phyloP scores from a whole-genome alignment of 2,329 filamentous ascomycete genomes.

The Beauveria brongniartii region DNA sequence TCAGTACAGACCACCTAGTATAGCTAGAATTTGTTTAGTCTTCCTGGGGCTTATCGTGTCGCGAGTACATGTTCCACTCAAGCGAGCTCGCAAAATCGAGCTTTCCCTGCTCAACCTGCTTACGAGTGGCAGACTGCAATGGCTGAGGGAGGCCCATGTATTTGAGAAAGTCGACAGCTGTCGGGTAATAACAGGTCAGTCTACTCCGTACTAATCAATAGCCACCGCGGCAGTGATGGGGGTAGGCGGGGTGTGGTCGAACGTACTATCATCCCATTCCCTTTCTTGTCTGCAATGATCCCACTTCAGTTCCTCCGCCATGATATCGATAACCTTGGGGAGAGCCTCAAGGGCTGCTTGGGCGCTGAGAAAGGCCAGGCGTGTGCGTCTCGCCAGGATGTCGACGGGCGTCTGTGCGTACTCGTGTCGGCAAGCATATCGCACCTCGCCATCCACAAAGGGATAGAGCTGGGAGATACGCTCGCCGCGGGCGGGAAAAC shows the following conservation, averaged over 20 bases:
- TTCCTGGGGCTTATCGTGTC: slow-evolving; percentile 45
- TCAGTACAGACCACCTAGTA: background rate
- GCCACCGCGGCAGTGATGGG: background rate
- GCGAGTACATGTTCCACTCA: slow-evolving; percentile 55
- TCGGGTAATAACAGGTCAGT: slow-evolving; percentile 9
- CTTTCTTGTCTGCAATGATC: slow-evolving; percentile 59
- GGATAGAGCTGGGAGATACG: slow-evolving; percentile 76
- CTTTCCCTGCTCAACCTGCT: slow-evolving; percentile 53
- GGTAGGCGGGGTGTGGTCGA: background rate
- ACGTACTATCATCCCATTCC: slow-evolving; percentile 72
- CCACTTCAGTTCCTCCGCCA: slow-evolving; percentile 80
- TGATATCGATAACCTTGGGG: slow-evolving; percentile 79
- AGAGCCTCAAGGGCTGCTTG: slow-evolving; percentile 83
- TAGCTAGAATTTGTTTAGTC: slow-evolving; percentile 6
- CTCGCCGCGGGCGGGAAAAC: slow-evolving; percentile 76
- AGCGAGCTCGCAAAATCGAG: slow-evolving; percentile 47
- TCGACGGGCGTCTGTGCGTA: slow-evolving; percentile 89
- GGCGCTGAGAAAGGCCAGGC: slow-evolving; percentile 84
- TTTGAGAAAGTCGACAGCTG: slow-evolving; percentile 52
- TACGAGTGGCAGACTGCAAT: slow-evolving; percentile 48
- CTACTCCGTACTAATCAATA: background rate
- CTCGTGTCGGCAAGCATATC: slow-evolving; percentile 81
- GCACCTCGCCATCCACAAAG: slow-evolving; percentile 85
- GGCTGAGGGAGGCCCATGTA: slow-evolving; percentile 59
- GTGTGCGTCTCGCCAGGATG: slow-evolving; percentile 74